Percentiles rank a stretch among this genome's conserved stretches.
Evolutionary conservation across 176 grass and related monocot genomes (phyloP).

Genomic region (Oryza longistaminata): DNA sequence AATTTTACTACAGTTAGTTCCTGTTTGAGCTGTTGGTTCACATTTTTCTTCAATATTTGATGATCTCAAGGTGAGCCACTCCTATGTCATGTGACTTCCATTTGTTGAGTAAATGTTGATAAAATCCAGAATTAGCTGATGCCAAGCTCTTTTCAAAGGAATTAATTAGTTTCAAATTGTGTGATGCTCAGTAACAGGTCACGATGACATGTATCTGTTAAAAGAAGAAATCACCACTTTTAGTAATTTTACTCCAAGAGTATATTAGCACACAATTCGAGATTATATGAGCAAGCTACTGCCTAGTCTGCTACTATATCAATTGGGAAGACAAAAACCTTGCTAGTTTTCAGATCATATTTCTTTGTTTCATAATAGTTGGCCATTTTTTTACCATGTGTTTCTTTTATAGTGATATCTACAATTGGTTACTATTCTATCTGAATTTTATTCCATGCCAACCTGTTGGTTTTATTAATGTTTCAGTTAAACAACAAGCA

Average conservation of each 20-base stretch:
- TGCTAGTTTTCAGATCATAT: not conserved
- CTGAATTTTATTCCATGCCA: constrained; percentile 12
- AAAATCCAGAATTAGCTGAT: constrained; percentile 15
- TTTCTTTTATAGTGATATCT: constrained; percentile 18
- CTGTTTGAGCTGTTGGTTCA: constrained; percentile 11
- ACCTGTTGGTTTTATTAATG: constrained; percentile 51
- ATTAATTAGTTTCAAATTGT: not conserved
- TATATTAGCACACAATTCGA: constrained; percentile 19
- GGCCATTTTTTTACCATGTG: not conserved
- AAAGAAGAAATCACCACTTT: not conserved
- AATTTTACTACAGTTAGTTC: constrained; percentile 14
- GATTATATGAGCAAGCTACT: not conserved
- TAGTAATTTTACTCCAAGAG: not conserved
- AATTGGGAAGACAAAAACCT: not conserved
- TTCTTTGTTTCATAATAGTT: constrained; percentile 6
- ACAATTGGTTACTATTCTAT: constrained; percentile 8
- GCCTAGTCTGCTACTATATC: not conserved
- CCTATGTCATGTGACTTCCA: not conserved
- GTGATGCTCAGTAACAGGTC: not conserved
- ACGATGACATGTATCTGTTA: not conserved
- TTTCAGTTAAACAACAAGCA: constrained; percentile 34
- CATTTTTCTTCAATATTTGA: constrained; percentile 25
- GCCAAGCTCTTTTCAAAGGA: constrained; percentile 6
- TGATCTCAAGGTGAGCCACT: constrained; percentile 16
- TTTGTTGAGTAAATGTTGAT: constrained; percentile 13